Base-by-base conservation (phyloP, 371 early-diverging fungal species). In the Syncephalastrum monosporum region DNA sequence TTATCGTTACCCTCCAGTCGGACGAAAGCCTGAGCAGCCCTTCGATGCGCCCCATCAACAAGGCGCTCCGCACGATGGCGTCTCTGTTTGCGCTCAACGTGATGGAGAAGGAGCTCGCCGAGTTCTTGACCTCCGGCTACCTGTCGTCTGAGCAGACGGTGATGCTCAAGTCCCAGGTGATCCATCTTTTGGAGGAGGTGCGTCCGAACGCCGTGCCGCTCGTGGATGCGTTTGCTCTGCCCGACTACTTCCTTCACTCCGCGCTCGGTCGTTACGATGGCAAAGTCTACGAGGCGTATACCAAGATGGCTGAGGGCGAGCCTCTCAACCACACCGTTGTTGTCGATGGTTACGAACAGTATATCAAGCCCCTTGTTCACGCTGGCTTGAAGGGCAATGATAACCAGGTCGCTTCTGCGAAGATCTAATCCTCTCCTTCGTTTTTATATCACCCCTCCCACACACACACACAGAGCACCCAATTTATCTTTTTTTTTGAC, bases 211-310 rank as follows among this genome's bases (percentile, higher is more conserved):
- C 88, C 13, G 79, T 92, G 19, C 74, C 86, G 0, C 69, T 91
- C 10, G 91, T 90, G 4, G 92, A 91, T 61, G 81, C 90, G 1
- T 90, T 91, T 69, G 91, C 83, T 47, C 70, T 90, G 19, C 82
- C 91, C 2, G 93, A 93, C 48, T 85, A 85, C 53, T 71, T 74
- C 29, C 77, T 93, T n/a, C 84, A 90, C 65, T 88, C 90, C 21
- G 87, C 91, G 5, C 63, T 93, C 8, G 94, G 91, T 42, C 77
- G 84, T 14, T 79, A 70, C 16, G 92, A 91, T 48, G 92, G 92
- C 53, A 77, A 80, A 53, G 86, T 88, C 8, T 93, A 93, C 60
- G 89, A 90, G 59, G 65, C 79, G 49, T 82, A 88, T 67, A 69
- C 82, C 21, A 64, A 84, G 64, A 81, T 85, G 85, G 91, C 87